Evolutionary conservation across 345 rosid species (phyloP).

Genomic region (Camelina hispida): DNA sequence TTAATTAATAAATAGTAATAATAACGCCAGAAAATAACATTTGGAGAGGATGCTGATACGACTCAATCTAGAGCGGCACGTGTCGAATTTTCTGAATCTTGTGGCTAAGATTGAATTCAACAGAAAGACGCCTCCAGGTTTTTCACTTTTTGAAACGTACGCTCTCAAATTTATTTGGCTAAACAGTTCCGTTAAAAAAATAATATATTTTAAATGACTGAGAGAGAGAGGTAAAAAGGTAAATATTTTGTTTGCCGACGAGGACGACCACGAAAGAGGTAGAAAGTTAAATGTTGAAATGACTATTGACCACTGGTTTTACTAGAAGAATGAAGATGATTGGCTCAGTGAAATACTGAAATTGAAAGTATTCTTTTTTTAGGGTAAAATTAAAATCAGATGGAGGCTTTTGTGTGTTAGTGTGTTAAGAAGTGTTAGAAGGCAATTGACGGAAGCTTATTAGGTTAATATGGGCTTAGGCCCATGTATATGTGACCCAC

Average conservation of each 20-base stretch:
- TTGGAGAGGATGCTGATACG: constrained; percentile 16
- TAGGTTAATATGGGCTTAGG: constrained; percentile 21
- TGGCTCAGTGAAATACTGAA: not conserved
- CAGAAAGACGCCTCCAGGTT: constrained; percentile 7
- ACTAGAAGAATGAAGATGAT: not conserved
- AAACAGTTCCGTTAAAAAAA: not conserved
- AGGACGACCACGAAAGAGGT: not conserved
- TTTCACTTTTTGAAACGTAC: constrained; percentile 7
- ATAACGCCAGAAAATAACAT: constrained; percentile 9
- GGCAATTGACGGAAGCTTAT: not conserved
- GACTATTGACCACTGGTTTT: not conserved
- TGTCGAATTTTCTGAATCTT: constrained; percentile 19
- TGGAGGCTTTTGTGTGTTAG: not conserved
- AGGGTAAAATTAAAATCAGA: not conserved
- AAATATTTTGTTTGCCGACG: not conserved
- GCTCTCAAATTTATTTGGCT: constrained; percentile 6
- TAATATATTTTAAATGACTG: not conserved
- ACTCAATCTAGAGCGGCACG: constrained; percentile 29
- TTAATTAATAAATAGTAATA: not conserved
- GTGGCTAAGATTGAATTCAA: constrained; percentile 29
- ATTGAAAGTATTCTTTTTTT: too few species aligned
- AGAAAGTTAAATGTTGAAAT: constrained; percentile 11
- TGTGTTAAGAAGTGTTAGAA: too few species aligned
- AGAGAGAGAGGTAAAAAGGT: not conserved
- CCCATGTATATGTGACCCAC: not conserved